Base-by-base conservation (phyloP, 1,284 basidiomycete species). In the Agroathelia rolfsii region DNA sequence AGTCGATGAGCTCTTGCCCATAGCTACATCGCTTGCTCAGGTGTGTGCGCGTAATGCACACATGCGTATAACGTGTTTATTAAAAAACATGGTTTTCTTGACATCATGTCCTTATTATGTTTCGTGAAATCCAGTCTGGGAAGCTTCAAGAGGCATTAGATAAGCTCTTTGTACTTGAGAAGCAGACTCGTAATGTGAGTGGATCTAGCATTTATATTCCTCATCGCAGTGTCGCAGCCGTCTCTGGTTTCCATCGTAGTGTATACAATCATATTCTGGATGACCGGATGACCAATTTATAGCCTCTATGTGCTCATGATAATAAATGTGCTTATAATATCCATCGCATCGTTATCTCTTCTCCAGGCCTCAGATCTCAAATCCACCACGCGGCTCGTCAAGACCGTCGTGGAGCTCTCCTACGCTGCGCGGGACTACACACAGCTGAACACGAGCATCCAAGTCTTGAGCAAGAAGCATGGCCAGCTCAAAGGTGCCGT, bases 401-500 rank as follows among this genome's bases (percentile, higher is more conserved):
- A 79, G 50, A 67, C 80, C 20, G 70, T 85, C 37, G 61, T 75
- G 16, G 70, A 80, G 42, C 66, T 89, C 40, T 72, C 72, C 41
- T 89, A 89, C 54, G 64, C 81, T 41, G 73, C 75, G 14, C 72
- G 68, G 36, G 69, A 92, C 47, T 77, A 78, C 47, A 57, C 67
- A 16, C 63, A 75, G 18, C 65, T 95, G 37, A 92, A 89, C 52
- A 62, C 69, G 5, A 81, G 76, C 41, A 70, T 95, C 37, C 72
- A 66, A 15, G 41, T 77, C 11, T 63, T 97, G 43, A 82, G 80
- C 58, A 96, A 95, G 71, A 98, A 97, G 56, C 95, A 98, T 58
- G 95, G 95, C 0, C 95, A 99, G 53, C 65, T 98, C 41, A 95
- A 97, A 55, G 84, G 75, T 40, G 84, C 81, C 0, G 80, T 92